phyloP scores from a whole-genome alignment of 768 basidiomycete species.

The Naganishia onofrii region DNA sequence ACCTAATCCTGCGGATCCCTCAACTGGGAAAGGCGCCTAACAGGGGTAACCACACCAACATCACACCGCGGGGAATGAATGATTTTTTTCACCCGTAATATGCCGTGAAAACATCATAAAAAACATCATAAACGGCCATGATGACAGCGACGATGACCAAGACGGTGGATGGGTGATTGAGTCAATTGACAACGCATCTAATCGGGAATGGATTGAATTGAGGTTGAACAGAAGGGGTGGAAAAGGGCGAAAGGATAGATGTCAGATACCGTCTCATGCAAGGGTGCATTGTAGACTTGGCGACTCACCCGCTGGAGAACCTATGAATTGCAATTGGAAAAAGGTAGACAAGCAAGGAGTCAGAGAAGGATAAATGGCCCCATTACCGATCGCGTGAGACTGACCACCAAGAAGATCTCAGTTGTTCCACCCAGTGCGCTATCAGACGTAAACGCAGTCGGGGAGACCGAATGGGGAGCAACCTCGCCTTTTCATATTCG shows the following conservation, averaged over 20 bases:
- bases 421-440: conserved; percentile 89
- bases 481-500: conserved; percentile 80
- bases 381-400: no score
- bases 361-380: no score
- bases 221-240: not conserved
- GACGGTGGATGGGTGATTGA: conserved; percentile 15
- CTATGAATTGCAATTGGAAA: conserved; percentile 25
- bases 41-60: not conserved
- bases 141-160: not conserved
- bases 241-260: not conserved
- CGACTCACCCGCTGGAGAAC: conserved; percentile 41
- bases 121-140: not conserved
- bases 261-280: not conserved
- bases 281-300: no score
- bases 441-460: conserved; percentile 77
- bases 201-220: conserved; percentile 3
- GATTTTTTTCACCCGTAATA: not conserved
- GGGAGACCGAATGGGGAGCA: conserved; percentile 69
- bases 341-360: not conserved
- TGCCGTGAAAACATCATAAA: not conserved
- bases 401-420: conserved; percentile 55
- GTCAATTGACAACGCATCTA: conserved; percentile 28
- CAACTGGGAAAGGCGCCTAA: conserved; percentile 6
- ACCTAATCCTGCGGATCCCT: conserved; percentile 3
- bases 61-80: not conserved